A percentile compares a stretch with the other conserved stretches of the same genome.
phyloP scores from a whole-genome alignment of 345 rosid species.

The Anacardium occidentale region DNA sequence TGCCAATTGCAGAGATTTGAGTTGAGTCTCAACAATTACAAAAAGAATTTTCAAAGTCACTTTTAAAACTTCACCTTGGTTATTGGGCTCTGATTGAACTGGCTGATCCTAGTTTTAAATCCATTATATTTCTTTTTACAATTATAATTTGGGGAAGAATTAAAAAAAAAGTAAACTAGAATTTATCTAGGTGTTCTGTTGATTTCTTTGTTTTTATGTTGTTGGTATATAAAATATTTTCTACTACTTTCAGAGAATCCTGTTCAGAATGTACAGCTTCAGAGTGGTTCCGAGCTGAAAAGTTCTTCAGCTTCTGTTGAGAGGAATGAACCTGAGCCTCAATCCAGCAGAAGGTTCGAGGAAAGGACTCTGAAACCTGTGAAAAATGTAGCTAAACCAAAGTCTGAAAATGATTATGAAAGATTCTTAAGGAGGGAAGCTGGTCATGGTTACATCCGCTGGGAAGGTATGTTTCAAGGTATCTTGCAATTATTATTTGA shows the following conservation, averaged over 20 bases:
- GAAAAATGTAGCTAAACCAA: background rate
- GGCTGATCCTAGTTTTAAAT: no score
- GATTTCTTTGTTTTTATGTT: no score
- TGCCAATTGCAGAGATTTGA: no score
- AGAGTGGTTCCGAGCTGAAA: background rate
- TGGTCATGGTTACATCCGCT: background rate
- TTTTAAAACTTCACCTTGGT: no score
- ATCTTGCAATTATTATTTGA: background rate
- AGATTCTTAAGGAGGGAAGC: background rate
- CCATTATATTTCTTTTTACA: no score
- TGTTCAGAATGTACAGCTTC: background rate
- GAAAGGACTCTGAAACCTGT: background rate
- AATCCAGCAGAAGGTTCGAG: background rate
- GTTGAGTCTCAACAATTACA: no score
- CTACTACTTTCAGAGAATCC: background rate
- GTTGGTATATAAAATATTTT: no score
- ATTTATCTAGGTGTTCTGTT: no score
- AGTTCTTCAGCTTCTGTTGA: background rate
- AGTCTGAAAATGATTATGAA: background rate
- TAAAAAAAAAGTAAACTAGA: no score
- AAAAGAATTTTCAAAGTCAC: no score
- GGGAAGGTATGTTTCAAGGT: background rate
- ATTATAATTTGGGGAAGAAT: no score
- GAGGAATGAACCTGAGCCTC: background rate
- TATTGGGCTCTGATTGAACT: no score